Percentiles rank a stretch among this genome's conserved stretches.
These are phyloP conservation scores for Trypanosoma mega DNA, from an alignment of 208 protist species.

Conservation along the genomic window DNA sequence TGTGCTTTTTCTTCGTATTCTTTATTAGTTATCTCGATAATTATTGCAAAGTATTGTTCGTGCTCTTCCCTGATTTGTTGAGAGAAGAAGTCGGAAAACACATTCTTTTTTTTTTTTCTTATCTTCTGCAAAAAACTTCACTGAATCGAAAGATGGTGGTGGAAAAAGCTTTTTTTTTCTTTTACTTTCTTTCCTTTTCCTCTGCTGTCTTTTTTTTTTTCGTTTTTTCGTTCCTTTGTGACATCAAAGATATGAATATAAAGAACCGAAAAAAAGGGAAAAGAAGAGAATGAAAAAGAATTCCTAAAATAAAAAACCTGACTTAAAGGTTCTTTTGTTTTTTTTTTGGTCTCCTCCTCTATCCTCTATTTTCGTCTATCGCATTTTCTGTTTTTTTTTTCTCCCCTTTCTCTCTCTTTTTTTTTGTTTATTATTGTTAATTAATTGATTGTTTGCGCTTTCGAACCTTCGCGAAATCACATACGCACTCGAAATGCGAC, in stretches of 20 bases:
- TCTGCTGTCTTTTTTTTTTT: background rate
- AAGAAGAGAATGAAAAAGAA: no score
- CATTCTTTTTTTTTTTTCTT: background rate
- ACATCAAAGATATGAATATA: no score
- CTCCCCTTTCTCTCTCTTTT: background rate
- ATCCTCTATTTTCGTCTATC: background rate
- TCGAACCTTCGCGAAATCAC: no score
- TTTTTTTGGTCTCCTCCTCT: background rate
- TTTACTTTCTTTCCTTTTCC: background rate
- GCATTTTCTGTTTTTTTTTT: conserved; percentile 13
- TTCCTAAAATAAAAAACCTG: no score
- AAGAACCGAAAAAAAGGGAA: no score
- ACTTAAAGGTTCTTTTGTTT: background rate
- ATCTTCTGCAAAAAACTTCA: conserved; percentile 4
- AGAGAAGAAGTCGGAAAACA: background rate
- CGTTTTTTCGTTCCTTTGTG: conserved; percentile 4
- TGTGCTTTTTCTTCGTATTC: no score
- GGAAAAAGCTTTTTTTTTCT: background rate
- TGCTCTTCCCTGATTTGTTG: background rate
- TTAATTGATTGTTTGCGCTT: background rate
- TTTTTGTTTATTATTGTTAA: background rate
- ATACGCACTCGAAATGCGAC: no score
- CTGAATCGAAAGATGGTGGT: background rate
- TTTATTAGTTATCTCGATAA: no score
- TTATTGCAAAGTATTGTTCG: background rate